Evolutionary conservation across 352 stramenopile genomes (phyloP), one percentile per base, ranked within the genome.

Genomic region (Phytophthora sansomeana): DNA sequence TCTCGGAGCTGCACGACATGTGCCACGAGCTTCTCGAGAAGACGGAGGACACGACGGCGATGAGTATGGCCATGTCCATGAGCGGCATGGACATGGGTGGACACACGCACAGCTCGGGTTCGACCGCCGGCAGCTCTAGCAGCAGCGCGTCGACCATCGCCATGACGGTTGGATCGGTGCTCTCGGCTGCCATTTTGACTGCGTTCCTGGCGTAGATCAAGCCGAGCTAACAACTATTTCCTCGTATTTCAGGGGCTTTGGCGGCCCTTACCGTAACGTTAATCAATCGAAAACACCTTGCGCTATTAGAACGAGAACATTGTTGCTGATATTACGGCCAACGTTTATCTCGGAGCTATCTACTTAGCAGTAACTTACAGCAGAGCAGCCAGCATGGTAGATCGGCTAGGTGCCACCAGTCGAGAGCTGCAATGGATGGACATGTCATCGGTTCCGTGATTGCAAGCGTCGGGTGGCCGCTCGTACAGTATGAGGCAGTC

Each of bases 401-500:
- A n/a, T n/a, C n/a, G n/a, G n/a, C n/a, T n/a, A n/a, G n/a, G n/a
- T n/a, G n/a, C n/a, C n/a, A n/a, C n/a, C n/a, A n/a, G n/a, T n/a
- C n/a, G n/a, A n/a, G n/a, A n/a, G n/a, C n/a, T n/a, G n/a, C n/a
- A n/a, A n/a, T n/a, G n/a, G n/a, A n/a, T n/a, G n/a, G n/a, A n/a
- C n/a, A n/a, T n/a, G n/a, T n/a, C n/a, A n/a, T n/a, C n/a, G n/a
- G n/a, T n/a, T n/a, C n/a, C n/a, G n/a, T n/a, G n/a, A n/a, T n/a
- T n/a, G n/a, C n/a, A n/a, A n/a, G n/a, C n/a, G n/a, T n/a, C n/a
- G n/a, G n/a, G n/a, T n/a, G n/a, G n/a, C n/a, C n/a, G n/a, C n/a
- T 79, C 53, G 67, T 80, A 83, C 28, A 59, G 63, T 47, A 85
- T 79, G 28, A 78, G 61, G 47, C 77, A 87, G 60, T 78, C 66